Percentiles rank a stretch among this genome's conserved stretches.
Conservation (phyloP, 1,139 yeast species). For the Cylindricascospora bacillispora region DNA sequence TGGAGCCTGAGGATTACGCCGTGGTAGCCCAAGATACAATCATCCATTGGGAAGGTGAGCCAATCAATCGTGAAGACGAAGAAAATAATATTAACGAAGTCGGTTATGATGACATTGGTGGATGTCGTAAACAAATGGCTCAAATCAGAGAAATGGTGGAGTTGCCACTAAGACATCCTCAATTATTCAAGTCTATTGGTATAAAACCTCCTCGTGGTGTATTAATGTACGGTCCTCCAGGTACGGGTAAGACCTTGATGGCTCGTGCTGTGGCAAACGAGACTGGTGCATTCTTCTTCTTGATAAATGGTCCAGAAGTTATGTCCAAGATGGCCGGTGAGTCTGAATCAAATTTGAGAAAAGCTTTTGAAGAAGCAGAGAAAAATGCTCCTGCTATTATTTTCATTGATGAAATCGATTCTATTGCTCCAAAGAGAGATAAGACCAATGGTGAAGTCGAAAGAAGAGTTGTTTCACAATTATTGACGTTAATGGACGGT, state of each 20-base stretch:
- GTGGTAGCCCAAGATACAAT: conserved; percentile 98
- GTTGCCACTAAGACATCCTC: conserved; percentile 94
- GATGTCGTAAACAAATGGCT: conserved; percentile 96
- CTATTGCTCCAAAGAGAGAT: conserved; percentile 99
- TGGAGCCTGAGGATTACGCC: conserved; percentile 94
- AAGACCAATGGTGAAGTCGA: conserved; percentile 98
- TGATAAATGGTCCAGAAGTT: conserved; percentile 98
- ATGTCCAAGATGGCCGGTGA: conserved; percentile 99
- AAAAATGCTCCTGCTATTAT: conserved; percentile 96
- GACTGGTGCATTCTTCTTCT: conserved; percentile 96
- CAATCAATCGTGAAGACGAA: conserved; percentile 97
- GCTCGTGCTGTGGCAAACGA: conserved; percentile 99
- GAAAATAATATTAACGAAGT: conserved; percentile 76
- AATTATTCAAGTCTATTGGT: conserved; percentile 90
- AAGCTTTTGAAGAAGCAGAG: conserved; percentile 98
- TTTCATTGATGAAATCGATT: conserved; percentile 96
- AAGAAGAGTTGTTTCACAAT: conserved; percentile 95
- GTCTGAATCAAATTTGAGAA: conserved; percentile 91
- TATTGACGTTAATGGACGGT: conserved; percentile 96
- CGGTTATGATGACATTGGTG: conserved; percentile 98
- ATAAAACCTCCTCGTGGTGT: conserved; percentile 97
- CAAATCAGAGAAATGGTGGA: conserved; percentile 96
- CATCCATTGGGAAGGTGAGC: conserved; percentile 98
- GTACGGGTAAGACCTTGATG: conserved; percentile 44
- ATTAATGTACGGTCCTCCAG: conserved; percentile 96